Base-by-base conservation (phyloP, 164 flowering plant species). In the Cinnamomum micranthum region DNA sequence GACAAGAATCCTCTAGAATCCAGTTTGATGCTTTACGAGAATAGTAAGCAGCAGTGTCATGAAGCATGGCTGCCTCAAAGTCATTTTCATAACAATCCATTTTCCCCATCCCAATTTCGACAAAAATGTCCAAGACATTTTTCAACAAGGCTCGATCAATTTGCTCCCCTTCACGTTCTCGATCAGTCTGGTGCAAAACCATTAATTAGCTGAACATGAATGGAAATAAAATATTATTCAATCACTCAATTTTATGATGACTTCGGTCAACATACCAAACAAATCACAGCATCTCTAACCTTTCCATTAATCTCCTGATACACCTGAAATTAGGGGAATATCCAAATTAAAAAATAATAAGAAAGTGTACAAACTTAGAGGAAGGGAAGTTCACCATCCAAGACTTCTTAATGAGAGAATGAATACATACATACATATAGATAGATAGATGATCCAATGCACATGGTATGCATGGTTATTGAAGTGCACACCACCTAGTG, bases 1-100 rank as follows among this genome's bases (percentile, higher is more conserved):
- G 96, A 83, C 95, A 93, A 60, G 98, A 91, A 85, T 93, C 91
- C 75, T 91, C 92, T 13, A 81, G 64, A 68, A 93, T 93, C 98
- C 98, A 93, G 79, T 76, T 85, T 70, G 90, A 84, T 73, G 96
- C 98, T 74, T 91, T 93, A 17, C 97, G 88, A 67, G 95, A 87
- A 85, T 91, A 93, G 76, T 91, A 91, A 14, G 88, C 84, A 72
- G 89, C 89, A 47, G 92, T 84, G 74, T 90, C 93, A 17, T 73
- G 68, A 50, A 93, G 90, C 93, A 91, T 79, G 60, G 78, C 77
- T 1, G 50, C 84, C 82, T 93, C 94, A 77, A 93, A 93, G 76
- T 91, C 94, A 55, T 84, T 81, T 55, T 82, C 88, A 83, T 93
- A 93, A 17, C 70, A 71, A 69, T 89, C 86, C 93, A 90, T 89